Conservation (phyloP, 257 asterid species). For the Penstemon newberryi region DNA sequence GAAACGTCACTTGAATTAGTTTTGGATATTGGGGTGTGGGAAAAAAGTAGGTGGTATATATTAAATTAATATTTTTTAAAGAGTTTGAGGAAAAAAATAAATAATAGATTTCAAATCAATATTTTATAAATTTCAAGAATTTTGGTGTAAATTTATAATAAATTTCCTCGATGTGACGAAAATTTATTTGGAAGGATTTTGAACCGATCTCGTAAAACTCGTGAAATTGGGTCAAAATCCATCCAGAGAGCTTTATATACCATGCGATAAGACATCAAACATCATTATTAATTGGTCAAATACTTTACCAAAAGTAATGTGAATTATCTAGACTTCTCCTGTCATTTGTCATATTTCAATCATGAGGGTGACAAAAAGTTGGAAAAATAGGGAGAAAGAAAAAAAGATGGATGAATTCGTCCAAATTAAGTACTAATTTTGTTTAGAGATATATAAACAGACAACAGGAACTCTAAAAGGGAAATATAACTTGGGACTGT, state of each 20-base stretch:
- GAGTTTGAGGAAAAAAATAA: no score
- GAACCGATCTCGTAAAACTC: not conserved
- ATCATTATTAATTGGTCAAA: conserved; percentile 9
- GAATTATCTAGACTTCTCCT: conserved; percentile 1
- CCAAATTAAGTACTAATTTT: not conserved
- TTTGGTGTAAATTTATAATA: no score
- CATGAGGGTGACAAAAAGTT: conserved; percentile 28
- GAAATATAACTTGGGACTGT: not conserved
- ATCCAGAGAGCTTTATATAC: not conserved
- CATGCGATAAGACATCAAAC: not conserved
- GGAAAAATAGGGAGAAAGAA: conserved; percentile 19
- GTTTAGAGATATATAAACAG: not conserved
- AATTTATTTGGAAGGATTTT: not conserved
- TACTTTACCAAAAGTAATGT: conserved; percentile 25
- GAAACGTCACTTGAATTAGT: no score
- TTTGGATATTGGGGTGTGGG: no score
- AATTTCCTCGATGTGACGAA: not conserved
- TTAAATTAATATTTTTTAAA: no score
- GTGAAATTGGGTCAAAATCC: not conserved
- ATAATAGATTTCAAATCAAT: no score
- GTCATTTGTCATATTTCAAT: conserved; percentile 15
- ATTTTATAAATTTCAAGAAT: no score
- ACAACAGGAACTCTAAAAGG: not conserved
- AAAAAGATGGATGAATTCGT: conserved; percentile 10
- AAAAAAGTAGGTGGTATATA: no score